Evolutionary conservation across 352 stramenopile species (phyloP), one percentile per base, ranked within the genome.

Genomic region (Achlya hypogyna): DNA sequence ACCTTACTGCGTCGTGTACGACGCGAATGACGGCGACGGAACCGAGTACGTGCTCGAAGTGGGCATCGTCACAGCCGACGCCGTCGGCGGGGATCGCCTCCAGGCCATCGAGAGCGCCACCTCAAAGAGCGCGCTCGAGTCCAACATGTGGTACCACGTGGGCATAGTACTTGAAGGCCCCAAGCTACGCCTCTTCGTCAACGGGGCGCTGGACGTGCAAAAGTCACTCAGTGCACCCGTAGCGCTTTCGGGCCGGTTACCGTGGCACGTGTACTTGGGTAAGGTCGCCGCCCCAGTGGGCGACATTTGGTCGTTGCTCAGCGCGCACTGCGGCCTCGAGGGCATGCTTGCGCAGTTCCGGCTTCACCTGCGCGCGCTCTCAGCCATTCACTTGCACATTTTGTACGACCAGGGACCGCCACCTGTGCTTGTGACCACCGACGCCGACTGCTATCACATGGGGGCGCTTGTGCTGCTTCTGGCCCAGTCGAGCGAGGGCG

Each of bases 371-470:
- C 83, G 91, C 1, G 84, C 90, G 16, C 59, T 98, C 20, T 96
- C 87, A 14, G 86, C 91, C 4, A 98, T 97, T 62, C 91, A 98
- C 65, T 87, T 97, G 14, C 84, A 86, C 0, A 91, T 97, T 38
- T 80, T 97, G 20, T 97, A 75, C 43, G 91, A 98, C 56, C 65
- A 82, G 45, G 79, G 79, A 16, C 77, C 75, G 25, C 78, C 79
- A 2, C 35, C 40, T 16, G 69, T 53, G 31, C 58, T 16, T 45
- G 23, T 22, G 6, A 35, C 70, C 8, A 70, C 60, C 10, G 77
- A 75, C 42, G 56, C 60, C 5, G 53, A 65, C 18, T 76, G 71
- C 60, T 82, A 74, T 62, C 75, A 83, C 54, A 64, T 82, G 4
- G 34, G 42, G 1, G 34, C 89, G 23, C 34, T 92, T 0, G 63